Conservation (phyloP, 768 basidiomycete genomes). For the Trametes maxima region DNA sequence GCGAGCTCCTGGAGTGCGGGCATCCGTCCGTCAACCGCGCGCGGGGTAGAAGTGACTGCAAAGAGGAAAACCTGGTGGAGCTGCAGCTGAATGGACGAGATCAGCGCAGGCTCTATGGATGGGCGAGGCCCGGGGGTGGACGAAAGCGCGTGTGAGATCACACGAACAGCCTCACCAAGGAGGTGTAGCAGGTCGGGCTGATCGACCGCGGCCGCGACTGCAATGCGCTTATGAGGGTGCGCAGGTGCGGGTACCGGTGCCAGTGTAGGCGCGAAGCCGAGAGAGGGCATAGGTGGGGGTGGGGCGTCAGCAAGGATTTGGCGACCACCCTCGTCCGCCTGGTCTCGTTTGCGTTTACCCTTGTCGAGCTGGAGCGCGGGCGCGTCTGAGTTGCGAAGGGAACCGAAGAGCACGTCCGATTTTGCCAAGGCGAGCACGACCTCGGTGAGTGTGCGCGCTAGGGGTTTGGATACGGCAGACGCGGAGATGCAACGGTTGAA, state of each 20-base stretch:
- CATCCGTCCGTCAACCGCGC: constrained; percentile 44
- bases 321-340: constrained; percentile 39
- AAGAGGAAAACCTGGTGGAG: constrained; percentile 82
- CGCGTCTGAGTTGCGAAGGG: constrained; percentile 63
- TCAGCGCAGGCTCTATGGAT: constrained; percentile 55
- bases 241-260: neutral
- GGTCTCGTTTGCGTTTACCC: constrained; percentile 77
- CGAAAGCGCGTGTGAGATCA: constrained; percentile 53
- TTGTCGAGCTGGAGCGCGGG: constrained; percentile 63
- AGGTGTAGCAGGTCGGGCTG: constrained; percentile 50
- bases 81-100: constrained; percentile 70
- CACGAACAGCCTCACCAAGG: constrained; percentile 60
- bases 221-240: constrained; percentile 38
- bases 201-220: constrained; percentile 13
- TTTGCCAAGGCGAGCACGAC: constrained; percentile 65
- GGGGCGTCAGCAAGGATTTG: neutral
- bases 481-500: constrained; percentile 51
- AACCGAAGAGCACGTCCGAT: constrained; percentile 66
- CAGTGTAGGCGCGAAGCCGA: neutral
- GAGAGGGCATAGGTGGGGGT: neutral
- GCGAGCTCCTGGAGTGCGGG: constrained; percentile 73
- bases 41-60: constrained; percentile 59
- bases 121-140: constrained; percentile 38
- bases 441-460: constrained; percentile 60
- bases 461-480: constrained; percentile 52